Conservation (phyloP, 441 rosid genomes). For the Macaranga tanarius region DNA sequence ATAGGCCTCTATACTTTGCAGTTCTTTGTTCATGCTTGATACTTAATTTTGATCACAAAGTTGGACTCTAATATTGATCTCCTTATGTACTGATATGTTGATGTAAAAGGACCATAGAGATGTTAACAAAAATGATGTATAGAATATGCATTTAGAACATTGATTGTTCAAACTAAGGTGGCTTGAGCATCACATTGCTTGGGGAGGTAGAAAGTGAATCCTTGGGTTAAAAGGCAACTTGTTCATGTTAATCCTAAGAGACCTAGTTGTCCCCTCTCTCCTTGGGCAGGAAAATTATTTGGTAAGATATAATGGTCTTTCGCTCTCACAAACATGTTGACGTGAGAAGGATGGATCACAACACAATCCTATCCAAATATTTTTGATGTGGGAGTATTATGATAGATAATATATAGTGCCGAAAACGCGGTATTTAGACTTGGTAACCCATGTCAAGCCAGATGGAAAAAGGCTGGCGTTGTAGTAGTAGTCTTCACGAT, state of each 20-base stretch:
- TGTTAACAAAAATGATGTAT: too few species aligned
- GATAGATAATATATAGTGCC: not conserved
- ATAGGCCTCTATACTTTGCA: not conserved
- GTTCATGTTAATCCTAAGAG: not conserved
- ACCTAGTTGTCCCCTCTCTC: not conserved
- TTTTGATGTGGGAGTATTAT: not conserved
- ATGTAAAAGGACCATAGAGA: too few species aligned
- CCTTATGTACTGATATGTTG: too few species aligned
- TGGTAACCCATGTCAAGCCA: not conserved
- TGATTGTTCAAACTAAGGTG: too few species aligned
- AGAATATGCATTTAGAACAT: too few species aligned
- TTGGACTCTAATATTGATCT: too few species aligned
- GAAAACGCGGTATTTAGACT: not conserved
- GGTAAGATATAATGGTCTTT: not conserved
- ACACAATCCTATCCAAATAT: not conserved
- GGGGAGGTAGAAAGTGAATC: not conserved
- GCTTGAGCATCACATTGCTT: not conserved
- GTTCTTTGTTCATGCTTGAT: not conserved
- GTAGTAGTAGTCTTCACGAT: conserved; percentile 2
- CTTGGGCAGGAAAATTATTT: not conserved
- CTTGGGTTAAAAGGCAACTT: not conserved
- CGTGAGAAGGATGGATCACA: not conserved
- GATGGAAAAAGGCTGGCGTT: conserved; percentile 10
- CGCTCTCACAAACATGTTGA: not conserved
- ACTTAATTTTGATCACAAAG: too few species aligned